Evolutionary conservation across 148 eudicot genomes (phyloP), one percentile per base, ranked within the genome.

Genomic region (Camellia japonica): DNA sequence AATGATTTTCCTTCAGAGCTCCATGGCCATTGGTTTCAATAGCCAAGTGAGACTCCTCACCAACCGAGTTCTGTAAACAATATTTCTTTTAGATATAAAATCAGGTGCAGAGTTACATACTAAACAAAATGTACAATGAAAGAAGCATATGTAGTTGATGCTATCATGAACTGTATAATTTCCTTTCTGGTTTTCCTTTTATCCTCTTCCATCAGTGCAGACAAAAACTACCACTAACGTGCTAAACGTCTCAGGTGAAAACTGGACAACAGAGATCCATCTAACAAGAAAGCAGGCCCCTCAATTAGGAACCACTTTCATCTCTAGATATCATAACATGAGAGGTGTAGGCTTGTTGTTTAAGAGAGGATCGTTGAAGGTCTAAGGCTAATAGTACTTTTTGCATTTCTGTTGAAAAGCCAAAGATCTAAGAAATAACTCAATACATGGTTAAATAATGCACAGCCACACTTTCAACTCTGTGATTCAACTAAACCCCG

Each of bases 1-100:
- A 96, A 80, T 91, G 90, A 86, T 96, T 96, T 89, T 96, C 98
- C 90, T 93, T 96, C 19, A 93, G 90, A 74, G 99, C 99, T 80
- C 99, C 99, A 82, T 96, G 99, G 74, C 99, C 99, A 86, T 98
- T 96, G 58, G 99, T 96, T 87, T 96, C 99, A 77, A 96, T 96
- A 83, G 98, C 99, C 90, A 96, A 87, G 88, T 93, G 93, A 77
- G 98, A 88, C 80, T 96, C 98, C 82, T 91, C 95, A n/a, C 98
- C 99, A 81, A 86, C 74, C 49, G 89, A 88, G 86, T 96, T 96
- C 99, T 96, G 87, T 51, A 79, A 83, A 84, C 6, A 78, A 42
- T 10, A 38, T 43, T 49, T 64, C 54, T 46, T 23, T n/a, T 9
- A 61, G 46, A 68, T 44, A 51, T 47, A 73, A 68, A 41, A 73